Conservation (phyloP, 176 grass and related monocot genomes). For the Aegilops sharonensis region DNA sequence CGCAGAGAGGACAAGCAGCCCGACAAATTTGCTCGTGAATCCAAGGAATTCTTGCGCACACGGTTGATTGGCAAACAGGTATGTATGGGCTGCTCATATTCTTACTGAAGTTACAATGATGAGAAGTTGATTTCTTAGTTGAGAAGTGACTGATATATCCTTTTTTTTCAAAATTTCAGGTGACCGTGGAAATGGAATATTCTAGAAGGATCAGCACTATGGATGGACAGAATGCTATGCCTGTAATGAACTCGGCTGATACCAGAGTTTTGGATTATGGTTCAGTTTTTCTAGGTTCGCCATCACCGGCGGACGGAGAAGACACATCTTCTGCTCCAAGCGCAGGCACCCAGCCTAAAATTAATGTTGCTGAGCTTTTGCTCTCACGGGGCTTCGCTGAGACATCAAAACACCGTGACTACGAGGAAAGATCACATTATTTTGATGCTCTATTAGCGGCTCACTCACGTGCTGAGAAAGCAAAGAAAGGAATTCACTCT, state of each 20-base stretch:
- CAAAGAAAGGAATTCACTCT: constrained; percentile 90
- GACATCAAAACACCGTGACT: constrained; percentile 84
- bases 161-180: constrained; percentile 49
- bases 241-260: constrained; percentile 46
- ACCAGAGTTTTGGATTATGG: constrained; percentile 90
- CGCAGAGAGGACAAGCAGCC: constrained; percentile 72
- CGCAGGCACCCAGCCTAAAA: constrained; percentile 39
- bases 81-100: constrained; percentile 8
- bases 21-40: constrained; percentile 72
- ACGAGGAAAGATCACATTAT: constrained; percentile 92
- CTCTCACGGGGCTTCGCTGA: constrained; percentile 77
- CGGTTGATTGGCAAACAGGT: constrained; percentile 94
- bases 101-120: constrained; percentile 3
- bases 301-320: constrained; percentile 60
- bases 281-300: constrained; percentile 69
- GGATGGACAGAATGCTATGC: constrained; percentile 54
- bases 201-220: constrained; percentile 72
- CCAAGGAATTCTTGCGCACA: constrained; percentile 86
- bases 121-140: background rate
- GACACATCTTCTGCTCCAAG: constrained; percentile 47
- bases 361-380: constrained; percentile 86
- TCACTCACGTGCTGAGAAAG: constrained; percentile 86
- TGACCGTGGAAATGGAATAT: constrained; percentile 93
- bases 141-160: constrained; percentile 4
- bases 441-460: constrained; percentile 86